Evolutionary conservation across 345 rosid species (phyloP), one percentile per base, ranked within the genome.

Genomic region (Anacardium occidentale): DNA sequence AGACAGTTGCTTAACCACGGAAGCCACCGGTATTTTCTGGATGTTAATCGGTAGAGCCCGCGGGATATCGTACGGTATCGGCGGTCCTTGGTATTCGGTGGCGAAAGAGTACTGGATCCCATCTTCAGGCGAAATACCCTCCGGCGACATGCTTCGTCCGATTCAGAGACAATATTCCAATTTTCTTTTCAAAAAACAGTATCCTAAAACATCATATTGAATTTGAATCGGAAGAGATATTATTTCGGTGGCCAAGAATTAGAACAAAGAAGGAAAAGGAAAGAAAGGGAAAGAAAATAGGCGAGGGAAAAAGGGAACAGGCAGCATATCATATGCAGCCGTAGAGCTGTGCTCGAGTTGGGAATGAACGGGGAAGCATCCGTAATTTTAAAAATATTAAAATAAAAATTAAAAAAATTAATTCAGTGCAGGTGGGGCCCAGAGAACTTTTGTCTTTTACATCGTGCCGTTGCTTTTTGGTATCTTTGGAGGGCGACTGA

Each of bases 21-120:
- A 81, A 14, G 99, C 99, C n/a, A 95, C 92, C 6, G 99, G 99
- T 76, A 95, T 91, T 59, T 73, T 85, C 62, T 77, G 85, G 21
- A 92, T 86, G 81, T 91, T 95, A 78, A 95, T 86, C 1, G 99
- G 99, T 72, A 88, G 82, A 4, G 98, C 99, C 26, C 91, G 90
- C 20, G 99, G 99, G 32, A 95, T 83, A 70, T 89, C 89, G 84
- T 84, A 86, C 25, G 85, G 53, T 66, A 95, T 64, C 50, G 99
- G 99, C 2, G 99, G 99, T 15, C 99, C 99, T 21, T 78, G 72
- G 71, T 96, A 96, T 63, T 93, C 97, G 59, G 89, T 76, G 2
- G 98, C 99, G 44, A 93, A 93, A 5, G 97, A 85, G 82, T 86
- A 93, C 68, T 83, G 85, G 18, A 63, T 85, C 64, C 73, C 87